phyloP scores from a whole-genome alignment of 768 basidiomycete genomes.

The Astraeus odoratus region DNA sequence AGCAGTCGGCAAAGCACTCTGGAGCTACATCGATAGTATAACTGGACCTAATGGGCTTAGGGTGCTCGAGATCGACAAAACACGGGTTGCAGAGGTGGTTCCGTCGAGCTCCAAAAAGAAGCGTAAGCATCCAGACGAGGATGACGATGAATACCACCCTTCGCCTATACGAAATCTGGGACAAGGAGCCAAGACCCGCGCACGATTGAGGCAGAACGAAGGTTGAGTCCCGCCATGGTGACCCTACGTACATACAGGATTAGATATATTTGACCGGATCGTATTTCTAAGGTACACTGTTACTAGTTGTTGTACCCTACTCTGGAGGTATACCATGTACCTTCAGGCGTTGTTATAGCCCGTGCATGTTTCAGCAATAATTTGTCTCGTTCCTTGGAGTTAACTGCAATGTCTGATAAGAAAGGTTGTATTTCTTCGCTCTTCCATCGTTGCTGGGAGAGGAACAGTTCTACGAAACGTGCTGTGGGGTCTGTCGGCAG shows the following conservation, averaged over 20 bases:
- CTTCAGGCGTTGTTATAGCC: slow-evolving; percentile 59
- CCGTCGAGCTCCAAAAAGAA: slow-evolving; percentile 21
- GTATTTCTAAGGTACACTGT: background rate
- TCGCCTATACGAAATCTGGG: slow-evolving; percentile 34
- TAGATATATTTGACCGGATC: background rate
- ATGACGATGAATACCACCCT: slow-evolving; percentile 44
- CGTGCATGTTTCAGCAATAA: slow-evolving; percentile 82
- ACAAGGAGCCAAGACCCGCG: slow-evolving; percentile 35
- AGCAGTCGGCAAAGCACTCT: slow-evolving; percentile 47
- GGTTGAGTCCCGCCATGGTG: background rate
- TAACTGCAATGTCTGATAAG: slow-evolving; percentile 73
- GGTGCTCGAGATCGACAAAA: slow-evolving; percentile 22
- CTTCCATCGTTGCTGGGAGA: slow-evolving; percentile 70
- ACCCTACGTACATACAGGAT: background rate
- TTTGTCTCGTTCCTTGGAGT: slow-evolving; percentile 82
- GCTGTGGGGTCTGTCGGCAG: slow-evolving; percentile 74
- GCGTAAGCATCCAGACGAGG: slow-evolving; percentile 23
- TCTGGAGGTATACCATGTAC: slow-evolving; percentile 70
- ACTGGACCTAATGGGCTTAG: slow-evolving; percentile 27
- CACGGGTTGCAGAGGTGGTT: background rate
- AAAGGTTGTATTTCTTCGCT: slow-evolving; percentile 78
- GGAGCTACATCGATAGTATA: slow-evolving; percentile 45
- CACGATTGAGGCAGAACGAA: slow-evolving; percentile 25
- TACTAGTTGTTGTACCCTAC: slow-evolving; percentile 49
- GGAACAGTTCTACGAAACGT: slow-evolving; percentile 85